Evolutionary conservation across 495 filamentous ascomycete species (phyloP), one percentile per base, ranked within the genome.

Genomic region (Daldinia grandis): DNA sequence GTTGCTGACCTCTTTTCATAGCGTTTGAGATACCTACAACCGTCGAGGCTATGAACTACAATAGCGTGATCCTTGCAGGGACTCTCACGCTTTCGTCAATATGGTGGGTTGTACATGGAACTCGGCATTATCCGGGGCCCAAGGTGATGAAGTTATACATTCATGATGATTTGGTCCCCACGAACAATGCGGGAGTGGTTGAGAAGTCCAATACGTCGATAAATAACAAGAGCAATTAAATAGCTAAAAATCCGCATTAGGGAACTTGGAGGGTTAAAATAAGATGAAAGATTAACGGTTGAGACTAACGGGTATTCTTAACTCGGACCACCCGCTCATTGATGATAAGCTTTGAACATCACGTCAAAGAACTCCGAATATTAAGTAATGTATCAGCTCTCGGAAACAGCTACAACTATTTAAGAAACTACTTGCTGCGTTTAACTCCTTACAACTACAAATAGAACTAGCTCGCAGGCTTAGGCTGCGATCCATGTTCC

Each of bases 41-140:
- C 1, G 84, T 82, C 1, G 77, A 79, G 15, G 85, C 84, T n/a
- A 92, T 93, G 90, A 92, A 92, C 60, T 92, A 91, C 70, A 90
- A 89, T 1, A 86, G 83, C 54, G 86, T 89, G 0, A 88, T 91
- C 49, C 83, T 89, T 8, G 88, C 82, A 0, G 89, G 90, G 0
- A 78, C 89, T 37, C 66, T 87, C 1, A 58, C 84, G 0, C 74
- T 81, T 25, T 89, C 82, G 65, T 81, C 76, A 1, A 73, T 89
- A 9, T 93, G 90, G 82, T 93, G 90, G 82, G 84, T 90, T 37
- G 78, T 91, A 4, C 87, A 88, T 58, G 88, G 83, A 5, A 73
- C 66, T 6, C 72, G 74, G 15, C 85, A 86, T 53, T 91, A 90
- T 67, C 82, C 84, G 0, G 88, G 88, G 1, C 88, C 88, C 2